A percentile compares a stretch with the other conserved stretches of the same genome.
phyloP scores from a whole-genome alignment of 192 early-diverging fungal genomes.

The Martensiomyces pterosporus region DNA sequence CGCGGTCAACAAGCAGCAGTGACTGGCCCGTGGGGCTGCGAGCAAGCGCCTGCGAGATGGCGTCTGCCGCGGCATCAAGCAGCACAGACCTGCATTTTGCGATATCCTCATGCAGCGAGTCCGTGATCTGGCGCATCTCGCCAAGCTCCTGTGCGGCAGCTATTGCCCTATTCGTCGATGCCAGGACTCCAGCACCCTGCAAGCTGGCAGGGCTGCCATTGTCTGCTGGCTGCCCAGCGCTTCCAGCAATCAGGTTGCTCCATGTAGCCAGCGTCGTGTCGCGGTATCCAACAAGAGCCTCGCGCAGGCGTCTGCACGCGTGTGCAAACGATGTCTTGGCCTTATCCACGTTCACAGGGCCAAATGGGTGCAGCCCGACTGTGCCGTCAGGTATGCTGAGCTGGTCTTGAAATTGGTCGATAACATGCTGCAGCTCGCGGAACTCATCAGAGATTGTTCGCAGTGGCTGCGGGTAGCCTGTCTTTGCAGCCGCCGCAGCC shows the following conservation, averaged over 20 bases:
- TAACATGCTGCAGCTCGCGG: constrained; percentile 27
- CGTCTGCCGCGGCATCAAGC: constrained; percentile 28
- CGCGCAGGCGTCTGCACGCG: constrained; percentile 27
- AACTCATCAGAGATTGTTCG: constrained; percentile 44
- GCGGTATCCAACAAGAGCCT: constrained; percentile 22
- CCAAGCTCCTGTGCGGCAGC: constrained; percentile 31
- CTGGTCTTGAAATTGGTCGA: constrained; percentile 32
- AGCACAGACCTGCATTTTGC: constrained; percentile 13
- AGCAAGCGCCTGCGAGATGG: constrained; percentile 18
- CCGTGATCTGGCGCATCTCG: constrained; percentile 32
- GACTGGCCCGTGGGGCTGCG: background rate
- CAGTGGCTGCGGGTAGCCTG: constrained; percentile 23
- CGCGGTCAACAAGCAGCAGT: constrained; percentile 21
- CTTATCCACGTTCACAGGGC: constrained; percentile 30
- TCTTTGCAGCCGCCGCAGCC: too few species aligned
- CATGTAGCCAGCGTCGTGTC: constrained; percentile 38
- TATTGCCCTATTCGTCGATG: constrained; percentile 11
- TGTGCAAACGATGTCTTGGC: constrained; percentile 19
- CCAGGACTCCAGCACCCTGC: background rate
- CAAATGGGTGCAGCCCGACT: constrained; percentile 37
- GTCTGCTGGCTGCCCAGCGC: too few species aligned
- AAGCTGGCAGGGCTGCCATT: background rate
- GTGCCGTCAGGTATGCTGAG: constrained; percentile 26
- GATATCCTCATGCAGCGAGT: constrained; percentile 28
- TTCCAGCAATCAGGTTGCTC: background rate